Conservation (phyloP, 2,329 filamentous ascomycete genomes). For the Pseudocercospora pini-densiflorae region DNA sequence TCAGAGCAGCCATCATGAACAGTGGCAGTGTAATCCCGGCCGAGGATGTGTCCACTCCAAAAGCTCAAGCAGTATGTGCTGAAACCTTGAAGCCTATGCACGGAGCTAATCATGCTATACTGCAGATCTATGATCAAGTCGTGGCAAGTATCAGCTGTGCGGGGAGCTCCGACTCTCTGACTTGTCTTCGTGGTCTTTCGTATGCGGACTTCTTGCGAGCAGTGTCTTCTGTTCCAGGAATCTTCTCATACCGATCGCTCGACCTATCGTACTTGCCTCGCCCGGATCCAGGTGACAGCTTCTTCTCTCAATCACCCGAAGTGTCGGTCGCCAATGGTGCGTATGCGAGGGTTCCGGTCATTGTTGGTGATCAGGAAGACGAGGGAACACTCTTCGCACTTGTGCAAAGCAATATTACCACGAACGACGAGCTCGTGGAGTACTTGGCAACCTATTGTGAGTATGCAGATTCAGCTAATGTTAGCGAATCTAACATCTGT, state of each 20-base stretch:
- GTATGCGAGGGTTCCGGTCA: constrained; percentile 65
- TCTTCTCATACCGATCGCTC: constrained; percentile 69
- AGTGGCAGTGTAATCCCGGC: constrained; percentile 58
- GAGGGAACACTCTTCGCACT: constrained; percentile 63
- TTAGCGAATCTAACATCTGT: neutral
- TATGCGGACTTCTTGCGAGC: constrained; percentile 58
- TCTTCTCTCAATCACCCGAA: constrained; percentile 67
- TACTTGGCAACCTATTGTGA: neutral
- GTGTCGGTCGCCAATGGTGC: constrained; percentile 56
- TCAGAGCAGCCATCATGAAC: constrained; percentile 77
- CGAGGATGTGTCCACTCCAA: constrained; percentile 19
- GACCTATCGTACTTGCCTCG: constrained; percentile 75
- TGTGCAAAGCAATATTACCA: constrained; percentile 63
- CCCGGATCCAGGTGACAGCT: constrained; percentile 63
- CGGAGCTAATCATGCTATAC: neutral
- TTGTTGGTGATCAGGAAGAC: constrained; percentile 77
- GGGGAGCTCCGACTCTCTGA: neutral
- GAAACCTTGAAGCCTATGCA: neutral
- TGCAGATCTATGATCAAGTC: constrained; percentile 16
- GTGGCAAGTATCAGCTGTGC: neutral
- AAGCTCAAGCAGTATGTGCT: constrained; percentile 23
- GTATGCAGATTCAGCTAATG: neutral
- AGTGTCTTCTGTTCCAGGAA: constrained; percentile 69
- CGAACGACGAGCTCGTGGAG: constrained; percentile 58
- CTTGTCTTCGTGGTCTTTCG: constrained; percentile 15